A percentile compares a stretch with the other conserved stretches of the same genome.
Conservation (phyloP, 78 protist genomes). For the Salpingoeca rosetta region DNA sequence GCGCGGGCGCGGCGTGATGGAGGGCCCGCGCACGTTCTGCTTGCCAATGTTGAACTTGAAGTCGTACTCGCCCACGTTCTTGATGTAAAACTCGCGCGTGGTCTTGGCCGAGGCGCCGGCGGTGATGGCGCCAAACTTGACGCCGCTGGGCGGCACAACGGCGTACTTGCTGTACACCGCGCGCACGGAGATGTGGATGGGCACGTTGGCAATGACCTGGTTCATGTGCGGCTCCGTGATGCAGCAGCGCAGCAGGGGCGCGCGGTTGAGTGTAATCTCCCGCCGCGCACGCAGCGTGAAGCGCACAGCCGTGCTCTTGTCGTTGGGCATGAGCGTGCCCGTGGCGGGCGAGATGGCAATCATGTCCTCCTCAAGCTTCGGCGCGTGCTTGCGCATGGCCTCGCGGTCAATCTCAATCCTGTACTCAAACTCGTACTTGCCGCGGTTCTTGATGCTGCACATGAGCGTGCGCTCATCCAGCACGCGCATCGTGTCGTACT, state of each 20-base stretch:
- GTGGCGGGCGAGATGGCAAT: constrained; percentile 12
- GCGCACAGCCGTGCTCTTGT: constrained; percentile 5
- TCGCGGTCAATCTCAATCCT: background rate
- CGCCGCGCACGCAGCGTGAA: background rate
- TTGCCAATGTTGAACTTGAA: background rate
- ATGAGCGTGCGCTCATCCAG: background rate
- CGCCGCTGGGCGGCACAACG: constrained; percentile 41
- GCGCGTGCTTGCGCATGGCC: background rate
- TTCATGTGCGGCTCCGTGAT: constrained; percentile 3
- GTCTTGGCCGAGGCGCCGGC: constrained; percentile 8
- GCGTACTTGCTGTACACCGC: constrained; percentile 28
- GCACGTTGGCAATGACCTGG: background rate
- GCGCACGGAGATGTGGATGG: constrained; percentile 9
- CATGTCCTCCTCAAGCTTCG: background rate
- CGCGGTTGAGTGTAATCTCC: constrained; percentile 23
- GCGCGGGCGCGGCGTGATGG: background rate
- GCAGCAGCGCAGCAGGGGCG: background rate
- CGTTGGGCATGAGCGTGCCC: constrained; percentile 15
- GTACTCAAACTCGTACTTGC: constrained; percentile 40
- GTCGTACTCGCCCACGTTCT: background rate
- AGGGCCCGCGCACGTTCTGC: background rate
- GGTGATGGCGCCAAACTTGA: constrained; percentile 67
- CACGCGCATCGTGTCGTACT: constrained; percentile 21
- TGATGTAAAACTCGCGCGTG: background rate
- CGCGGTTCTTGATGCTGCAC: constrained; percentile 30